Conservation (phyloP, 768 basidiomycete species). For the Leccinum rimulosum region DNA sequence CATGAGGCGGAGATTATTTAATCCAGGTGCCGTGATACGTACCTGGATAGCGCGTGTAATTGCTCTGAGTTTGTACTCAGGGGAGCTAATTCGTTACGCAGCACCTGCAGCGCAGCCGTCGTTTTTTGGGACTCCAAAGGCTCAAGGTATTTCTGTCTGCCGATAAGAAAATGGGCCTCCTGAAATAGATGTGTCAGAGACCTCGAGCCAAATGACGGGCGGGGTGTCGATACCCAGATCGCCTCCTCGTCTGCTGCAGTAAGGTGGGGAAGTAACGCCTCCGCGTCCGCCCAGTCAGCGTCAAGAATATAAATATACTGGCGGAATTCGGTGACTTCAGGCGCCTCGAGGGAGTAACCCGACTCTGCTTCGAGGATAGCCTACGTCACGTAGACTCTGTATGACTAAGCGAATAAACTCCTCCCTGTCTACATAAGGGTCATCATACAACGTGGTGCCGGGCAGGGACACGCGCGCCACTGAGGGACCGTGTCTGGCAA, state of each 20-base stretch:
- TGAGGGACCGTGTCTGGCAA: slow-evolving; percentile 44
- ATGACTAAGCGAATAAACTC: slow-evolving; percentile 88
- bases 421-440: slow-evolving; percentile 78
- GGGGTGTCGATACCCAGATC: slow-evolving; percentile 54
- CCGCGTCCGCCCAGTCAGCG: slow-evolving; percentile 79
- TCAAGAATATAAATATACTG: slow-evolving; percentile 77
- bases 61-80: slow-evolving; percentile 76
- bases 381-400: slow-evolving; percentile 87
- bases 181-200: slow-evolving; percentile 35
- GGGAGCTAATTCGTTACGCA: slow-evolving; percentile 87
- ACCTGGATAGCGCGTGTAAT: slow-evolving; percentile 89
- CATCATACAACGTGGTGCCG: slow-evolving; percentile 74
- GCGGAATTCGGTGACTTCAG: slow-evolving; percentile 77
- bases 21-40: slow-evolving; percentile 20
- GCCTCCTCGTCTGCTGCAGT: slow-evolving; percentile 68
- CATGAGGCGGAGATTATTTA: slow-evolving; percentile 7
- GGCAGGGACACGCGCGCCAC: slow-evolving; percentile 65
- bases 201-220: slow-evolving; percentile 6
- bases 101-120: slow-evolving; percentile 77
- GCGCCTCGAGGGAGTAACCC: slow-evolving; percentile 80
- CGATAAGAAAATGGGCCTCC: slow-evolving; percentile 85
- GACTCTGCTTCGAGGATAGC: slow-evolving; percentile 91
- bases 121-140: slow-evolving; percentile 78
- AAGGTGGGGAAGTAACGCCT: slow-evolving; percentile 62
- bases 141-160: slow-evolving; percentile 95